Percentiles rank a stretch among this genome's conserved stretches.
Conservation (phyloP, 352 stramenopile species). For the Globisporangium cederbergense region DNA sequence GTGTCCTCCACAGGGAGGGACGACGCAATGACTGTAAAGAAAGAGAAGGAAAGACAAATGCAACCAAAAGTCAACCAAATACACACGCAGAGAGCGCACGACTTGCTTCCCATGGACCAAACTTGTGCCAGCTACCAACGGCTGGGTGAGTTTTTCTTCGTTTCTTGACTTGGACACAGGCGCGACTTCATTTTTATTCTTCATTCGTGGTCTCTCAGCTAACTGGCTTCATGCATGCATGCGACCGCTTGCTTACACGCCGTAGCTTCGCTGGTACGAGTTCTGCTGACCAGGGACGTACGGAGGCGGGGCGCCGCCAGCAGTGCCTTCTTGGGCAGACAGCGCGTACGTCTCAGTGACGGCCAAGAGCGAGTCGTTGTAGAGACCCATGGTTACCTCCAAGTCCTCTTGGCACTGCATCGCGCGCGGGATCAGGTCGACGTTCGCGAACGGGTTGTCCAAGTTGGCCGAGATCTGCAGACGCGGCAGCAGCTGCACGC, state of each 20-base stretch:
- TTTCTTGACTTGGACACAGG: neutral
- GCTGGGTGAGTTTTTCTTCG: constrained; percentile 6
- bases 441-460: constrained; percentile 87
- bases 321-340: constrained; percentile 61
- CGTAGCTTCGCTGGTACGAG: constrained; percentile 87
- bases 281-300: constrained; percentile 89
- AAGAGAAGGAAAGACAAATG: constrained; percentile 16
- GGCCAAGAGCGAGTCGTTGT: constrained; percentile 87
- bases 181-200: constrained; percentile 11
- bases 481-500: constrained; percentile 78
- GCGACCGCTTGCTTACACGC: constrained; percentile 41
- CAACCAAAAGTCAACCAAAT: constrained; percentile 16
- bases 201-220: neutral
- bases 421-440: constrained; percentile 81
- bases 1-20: constrained; percentile 2
- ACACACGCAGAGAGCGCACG: neutral
- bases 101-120: neutral
- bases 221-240: neutral
- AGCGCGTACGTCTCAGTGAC: constrained; percentile 85
- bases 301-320: constrained; percentile 61
- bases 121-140: constrained; percentile 18
- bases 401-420: constrained; percentile 89
- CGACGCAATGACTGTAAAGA: constrained; percentile 11
- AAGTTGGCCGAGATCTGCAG: constrained; percentile 87
- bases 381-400: constrained; percentile 84